phyloP scores from a whole-genome alignment of 108 stramenopile species.

The Discostella stelligeroides region DNA sequence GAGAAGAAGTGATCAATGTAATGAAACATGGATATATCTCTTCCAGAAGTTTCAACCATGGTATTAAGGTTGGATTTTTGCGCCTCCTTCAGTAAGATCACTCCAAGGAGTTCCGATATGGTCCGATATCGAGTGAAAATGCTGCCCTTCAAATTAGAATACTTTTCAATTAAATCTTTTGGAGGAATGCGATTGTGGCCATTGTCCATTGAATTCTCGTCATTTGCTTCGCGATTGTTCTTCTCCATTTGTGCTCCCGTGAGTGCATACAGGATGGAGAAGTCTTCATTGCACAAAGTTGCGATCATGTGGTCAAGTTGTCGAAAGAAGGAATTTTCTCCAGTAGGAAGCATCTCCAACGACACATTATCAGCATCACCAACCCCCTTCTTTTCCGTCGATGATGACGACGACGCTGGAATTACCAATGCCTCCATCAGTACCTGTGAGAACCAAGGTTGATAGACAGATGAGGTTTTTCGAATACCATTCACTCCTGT shows the following conservation, averaged over 20 bases:
- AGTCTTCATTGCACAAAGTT: conserved; percentile 80
- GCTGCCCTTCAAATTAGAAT: conserved; percentile 79
- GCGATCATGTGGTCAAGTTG: conserved; percentile 91
- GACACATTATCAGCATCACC: conserved; percentile 2
- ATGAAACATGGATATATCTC: conserved; percentile 87
- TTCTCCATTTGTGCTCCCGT: conserved; percentile 47
- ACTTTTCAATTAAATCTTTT: conserved; percentile 56
- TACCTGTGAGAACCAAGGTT: conserved; percentile 75
- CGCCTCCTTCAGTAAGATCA: conserved; percentile 64
- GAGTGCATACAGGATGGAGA: conserved; percentile 66
- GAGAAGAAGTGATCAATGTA: conserved; percentile 84
- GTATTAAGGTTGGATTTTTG: conserved; percentile 64
- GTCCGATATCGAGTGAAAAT: conserved; percentile 88
- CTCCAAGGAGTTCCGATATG: conserved; percentile 79
- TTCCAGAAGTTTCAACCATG: conserved; percentile 84
- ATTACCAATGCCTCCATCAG: conserved; percentile 68
- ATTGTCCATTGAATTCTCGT: not conserved
- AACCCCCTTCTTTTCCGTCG: not conserved
- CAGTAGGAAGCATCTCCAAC: conserved; percentile 47
- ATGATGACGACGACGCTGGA: conserved; percentile 32
- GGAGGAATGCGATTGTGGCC: conserved; percentile 29
- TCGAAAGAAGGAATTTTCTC: conserved; percentile 80
- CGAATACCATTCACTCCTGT: conserved; percentile 91
- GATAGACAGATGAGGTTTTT: conserved; percentile 84
- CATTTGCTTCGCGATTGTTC: conserved; percentile 17